A percentile compares a stretch with the other conserved stretches of the same genome.
Conservation (phyloP, 2,329 filamentous ascomycete genomes). For the Ophiognomonia clavigignenti-juglandacearum region DNA sequence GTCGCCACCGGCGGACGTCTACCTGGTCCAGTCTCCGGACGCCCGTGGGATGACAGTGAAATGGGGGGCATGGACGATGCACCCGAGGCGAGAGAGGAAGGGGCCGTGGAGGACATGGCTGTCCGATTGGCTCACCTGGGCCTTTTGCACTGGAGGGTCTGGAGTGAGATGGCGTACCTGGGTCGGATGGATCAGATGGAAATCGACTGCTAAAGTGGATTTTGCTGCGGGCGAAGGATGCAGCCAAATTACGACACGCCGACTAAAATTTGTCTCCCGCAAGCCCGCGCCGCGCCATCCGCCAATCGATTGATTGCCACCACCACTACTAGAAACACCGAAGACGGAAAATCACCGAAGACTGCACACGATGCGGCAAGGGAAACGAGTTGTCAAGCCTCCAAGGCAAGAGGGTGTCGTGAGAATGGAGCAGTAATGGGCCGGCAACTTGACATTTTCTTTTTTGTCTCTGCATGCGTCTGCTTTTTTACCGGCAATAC, state of each 20-base stretch:
- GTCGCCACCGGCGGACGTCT: slow-evolving; percentile 48
- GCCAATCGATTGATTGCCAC: slow-evolving; percentile 2
- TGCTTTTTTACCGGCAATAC: slow-evolving; percentile 2
- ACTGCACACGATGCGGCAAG: background rate
- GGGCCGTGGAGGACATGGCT: slow-evolving; percentile 61
- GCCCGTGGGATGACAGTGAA: slow-evolving; percentile 29
- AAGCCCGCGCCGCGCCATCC: background rate
- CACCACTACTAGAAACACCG: background rate
- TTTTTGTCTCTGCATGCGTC: slow-evolving; percentile 1
- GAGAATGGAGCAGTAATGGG: slow-evolving; percentile 3
- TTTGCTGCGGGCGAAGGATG: background rate
- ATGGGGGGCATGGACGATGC: slow-evolving; percentile 13
- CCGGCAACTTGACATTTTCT: slow-evolving; percentile 5
- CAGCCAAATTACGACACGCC: background rate
- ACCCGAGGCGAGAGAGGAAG: slow-evolving; percentile 45
- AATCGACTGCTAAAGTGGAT: slow-evolving; percentile 7
- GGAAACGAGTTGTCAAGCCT: no score
- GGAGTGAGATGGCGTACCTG: slow-evolving; percentile 69
- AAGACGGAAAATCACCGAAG: background rate
- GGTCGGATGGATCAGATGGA: slow-evolving; percentile 30
- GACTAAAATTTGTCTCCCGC: background rate
- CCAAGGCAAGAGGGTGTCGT: no score
- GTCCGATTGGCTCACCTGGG: slow-evolving; percentile 78
- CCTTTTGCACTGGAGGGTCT: slow-evolving; percentile 85
- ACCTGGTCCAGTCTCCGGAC: slow-evolving; percentile 27